Conservation (phyloP, 305 asterid genomes). For the Nicotiana rustica region DNA sequence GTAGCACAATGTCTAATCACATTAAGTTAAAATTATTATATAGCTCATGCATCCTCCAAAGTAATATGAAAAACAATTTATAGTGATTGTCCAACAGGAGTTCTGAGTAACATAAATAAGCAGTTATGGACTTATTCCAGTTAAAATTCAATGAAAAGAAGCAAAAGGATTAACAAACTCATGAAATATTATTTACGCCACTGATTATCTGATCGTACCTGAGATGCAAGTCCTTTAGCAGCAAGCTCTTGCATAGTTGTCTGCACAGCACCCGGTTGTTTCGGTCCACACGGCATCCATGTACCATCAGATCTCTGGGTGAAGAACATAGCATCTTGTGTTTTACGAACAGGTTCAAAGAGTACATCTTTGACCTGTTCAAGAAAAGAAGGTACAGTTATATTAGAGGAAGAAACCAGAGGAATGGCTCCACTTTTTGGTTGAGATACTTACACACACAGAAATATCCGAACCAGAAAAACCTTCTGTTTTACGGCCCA, state of each 20-base stretch:
- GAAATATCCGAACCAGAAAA: slow-evolving; percentile 93
- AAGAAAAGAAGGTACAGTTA: not conserved
- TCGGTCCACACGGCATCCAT: slow-evolving; percentile 93
- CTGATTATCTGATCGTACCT: slow-evolving; percentile 49
- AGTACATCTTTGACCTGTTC: slow-evolving; percentile 82
- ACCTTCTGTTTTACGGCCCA: slow-evolving; percentile 86
- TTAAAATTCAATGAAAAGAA: not conserved
- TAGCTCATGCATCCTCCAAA: not conserved
- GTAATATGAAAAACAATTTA: not conserved
- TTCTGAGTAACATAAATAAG: not conserved
- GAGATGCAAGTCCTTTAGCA: slow-evolving; percentile 70
- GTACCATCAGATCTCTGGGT: slow-evolving; percentile 56
- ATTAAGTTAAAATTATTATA: not conserved
- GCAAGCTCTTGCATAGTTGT: slow-evolving; percentile 86
- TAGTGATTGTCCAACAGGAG: not conserved
- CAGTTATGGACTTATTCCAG: not conserved
- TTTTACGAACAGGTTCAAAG: slow-evolving; percentile 95
- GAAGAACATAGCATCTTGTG: slow-evolving; percentile 93
- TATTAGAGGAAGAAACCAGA: not conserved
- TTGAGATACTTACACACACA: slow-evolving; percentile 76
- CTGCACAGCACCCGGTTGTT: slow-evolving; percentile 80
- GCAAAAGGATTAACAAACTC: not conserved
- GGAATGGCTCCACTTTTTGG: not conserved
- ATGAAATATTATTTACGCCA: not conserved
- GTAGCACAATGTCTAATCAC: not conserved